Evolutionary conservation across 805 yeast species (phyloP).

Genomic region (Wickerhamomyces strasburgensis): DNA sequence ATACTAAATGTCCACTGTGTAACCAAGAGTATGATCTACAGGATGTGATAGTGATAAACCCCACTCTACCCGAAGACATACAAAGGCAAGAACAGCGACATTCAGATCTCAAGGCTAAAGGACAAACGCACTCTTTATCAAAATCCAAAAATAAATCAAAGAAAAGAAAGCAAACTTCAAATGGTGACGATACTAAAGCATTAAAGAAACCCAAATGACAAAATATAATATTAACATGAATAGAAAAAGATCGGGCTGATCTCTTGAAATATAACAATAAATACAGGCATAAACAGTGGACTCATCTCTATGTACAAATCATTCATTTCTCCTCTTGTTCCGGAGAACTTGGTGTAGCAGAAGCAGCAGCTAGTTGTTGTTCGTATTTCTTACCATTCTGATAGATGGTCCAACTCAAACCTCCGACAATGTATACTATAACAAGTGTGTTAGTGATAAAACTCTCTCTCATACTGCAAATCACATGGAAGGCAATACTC

Average conservation of each 20-base stretch:
- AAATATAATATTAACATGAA: conserved; percentile 1
- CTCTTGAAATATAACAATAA: no score
- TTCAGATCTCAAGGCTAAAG: conserved; percentile 17
- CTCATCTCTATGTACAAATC: no score
- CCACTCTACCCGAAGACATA: conserved; percentile 20
- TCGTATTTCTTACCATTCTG: conserved; percentile 49
- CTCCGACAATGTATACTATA: conserved; percentile 44
- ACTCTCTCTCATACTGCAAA: no score
- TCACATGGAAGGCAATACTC: no score
- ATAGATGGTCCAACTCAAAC: conserved; percentile 47
- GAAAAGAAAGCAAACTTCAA: conserved; percentile 8
- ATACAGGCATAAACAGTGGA: no score
- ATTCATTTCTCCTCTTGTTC: background rate
- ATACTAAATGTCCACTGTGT: conserved; percentile 40
- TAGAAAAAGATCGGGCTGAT: conserved; percentile 1
- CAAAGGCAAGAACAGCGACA: conserved; percentile 22
- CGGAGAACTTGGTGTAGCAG: background rate
- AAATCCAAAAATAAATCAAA: conserved; percentile 23
- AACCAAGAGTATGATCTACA: conserved; percentile 13
- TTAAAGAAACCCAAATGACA: conserved; percentile 1
- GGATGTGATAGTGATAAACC: conserved; percentile 37
- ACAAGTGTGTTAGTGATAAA: no score
- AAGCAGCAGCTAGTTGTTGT: conserved; percentile 23
- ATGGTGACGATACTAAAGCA: conserved; percentile 1
- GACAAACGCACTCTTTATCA: conserved; percentile 34